Conservation (phyloP, 192 early-diverging fungal genomes). For the Endogone sp. region DNA sequence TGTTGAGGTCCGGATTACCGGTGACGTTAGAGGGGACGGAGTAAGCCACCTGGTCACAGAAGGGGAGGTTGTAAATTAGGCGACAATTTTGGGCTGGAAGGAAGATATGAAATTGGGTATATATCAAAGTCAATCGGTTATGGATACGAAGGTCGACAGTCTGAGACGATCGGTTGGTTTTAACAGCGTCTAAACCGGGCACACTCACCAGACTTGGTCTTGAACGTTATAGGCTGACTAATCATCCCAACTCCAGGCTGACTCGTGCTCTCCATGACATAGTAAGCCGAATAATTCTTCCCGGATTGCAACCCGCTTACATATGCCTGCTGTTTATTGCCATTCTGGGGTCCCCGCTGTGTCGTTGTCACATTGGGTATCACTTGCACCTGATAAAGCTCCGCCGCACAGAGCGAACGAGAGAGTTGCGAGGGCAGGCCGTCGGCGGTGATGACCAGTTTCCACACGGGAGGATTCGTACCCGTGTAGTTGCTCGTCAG, state of each 20-base stretch:
- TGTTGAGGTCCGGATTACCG: slow-evolving; percentile 20
- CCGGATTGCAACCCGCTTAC: slow-evolving; percentile 29
- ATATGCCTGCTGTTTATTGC: slow-evolving; percentile 29
- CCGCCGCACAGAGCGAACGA: slow-evolving; percentile 44
- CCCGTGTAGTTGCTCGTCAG: slow-evolving; percentile 17
- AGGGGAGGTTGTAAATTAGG: slow-evolving; percentile 41
- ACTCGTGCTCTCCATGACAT: slow-evolving; percentile 15
- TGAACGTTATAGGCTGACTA: slow-evolving; percentile 19
- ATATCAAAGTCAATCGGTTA: slow-evolving; percentile 9
- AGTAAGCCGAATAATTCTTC: slow-evolving; percentile 38
- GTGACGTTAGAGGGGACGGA: slow-evolving; percentile 33
- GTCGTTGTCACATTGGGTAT: slow-evolving; percentile 29
- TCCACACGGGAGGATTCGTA: slow-evolving; percentile 10
- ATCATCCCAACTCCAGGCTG: slow-evolving; percentile 25
- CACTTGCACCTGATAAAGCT: slow-evolving; percentile 8
- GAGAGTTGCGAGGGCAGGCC: slow-evolving; percentile 28
- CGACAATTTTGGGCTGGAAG: slow-evolving; percentile 36
- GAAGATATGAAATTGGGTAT: slow-evolving; percentile 5
- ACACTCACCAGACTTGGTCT: slow-evolving; percentile 30
- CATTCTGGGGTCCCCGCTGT: slow-evolving; percentile 25
- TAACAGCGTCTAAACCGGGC: too few species aligned
- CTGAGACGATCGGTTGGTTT: too few species aligned
- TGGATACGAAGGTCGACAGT: too few species aligned
- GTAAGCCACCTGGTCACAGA: slow-evolving; percentile 53
- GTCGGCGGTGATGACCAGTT: slow-evolving; percentile 13